These are phyloP conservation scores for Verbascum thapsus DNA, from an alignment of 257 asterid genomes.

Conservation along the genomic window DNA sequence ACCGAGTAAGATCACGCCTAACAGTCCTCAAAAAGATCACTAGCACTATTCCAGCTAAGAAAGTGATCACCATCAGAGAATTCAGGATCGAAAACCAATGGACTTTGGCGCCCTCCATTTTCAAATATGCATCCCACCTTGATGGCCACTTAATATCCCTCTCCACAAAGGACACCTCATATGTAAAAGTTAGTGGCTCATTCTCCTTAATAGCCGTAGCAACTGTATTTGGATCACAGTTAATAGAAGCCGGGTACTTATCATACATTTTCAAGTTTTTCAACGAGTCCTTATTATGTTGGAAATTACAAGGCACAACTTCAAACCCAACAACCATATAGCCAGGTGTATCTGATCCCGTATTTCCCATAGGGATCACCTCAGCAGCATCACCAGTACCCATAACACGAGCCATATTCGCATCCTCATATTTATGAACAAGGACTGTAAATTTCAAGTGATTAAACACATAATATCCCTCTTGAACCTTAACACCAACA, in stretches of 20 bases:
- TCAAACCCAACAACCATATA: constrained; percentile 89
- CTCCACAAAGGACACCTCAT: constrained; percentile 73
- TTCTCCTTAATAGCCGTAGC: constrained; percentile 65
- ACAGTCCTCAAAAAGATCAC: constrained; percentile 84
- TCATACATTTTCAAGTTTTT: constrained; percentile 63
- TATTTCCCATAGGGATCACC: constrained; percentile 54
- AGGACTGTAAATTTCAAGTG: constrained; percentile 74
- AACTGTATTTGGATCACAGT: constrained; percentile 60
- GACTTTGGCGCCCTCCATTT: constrained; percentile 90
- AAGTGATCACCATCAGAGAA: constrained; percentile 88
- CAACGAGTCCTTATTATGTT: constrained; percentile 46
- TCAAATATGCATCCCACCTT: constrained; percentile 86
- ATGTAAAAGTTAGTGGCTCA: constrained; percentile 67
- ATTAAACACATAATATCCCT: constrained; percentile 60
- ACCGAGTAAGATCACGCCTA: constrained; percentile 74
- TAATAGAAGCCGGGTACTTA: constrained; percentile 60
- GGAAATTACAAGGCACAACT: constrained; percentile 78
- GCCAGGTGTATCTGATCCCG: constrained; percentile 58
- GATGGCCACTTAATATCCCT: constrained; percentile 90
- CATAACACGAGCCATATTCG: constrained; percentile 73
- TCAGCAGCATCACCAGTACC: constrained; percentile 81
- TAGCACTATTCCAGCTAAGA: constrained; percentile 85
- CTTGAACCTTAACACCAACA: constrained; percentile 63
- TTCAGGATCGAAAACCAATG: constrained; percentile 86
- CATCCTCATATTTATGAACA: constrained; percentile 66